Percentiles rank a stretch among this genome's conserved stretches.
phyloP scores from a whole-genome alignment of 306 rosid species.

The Gastrolobium bilobum region DNA sequence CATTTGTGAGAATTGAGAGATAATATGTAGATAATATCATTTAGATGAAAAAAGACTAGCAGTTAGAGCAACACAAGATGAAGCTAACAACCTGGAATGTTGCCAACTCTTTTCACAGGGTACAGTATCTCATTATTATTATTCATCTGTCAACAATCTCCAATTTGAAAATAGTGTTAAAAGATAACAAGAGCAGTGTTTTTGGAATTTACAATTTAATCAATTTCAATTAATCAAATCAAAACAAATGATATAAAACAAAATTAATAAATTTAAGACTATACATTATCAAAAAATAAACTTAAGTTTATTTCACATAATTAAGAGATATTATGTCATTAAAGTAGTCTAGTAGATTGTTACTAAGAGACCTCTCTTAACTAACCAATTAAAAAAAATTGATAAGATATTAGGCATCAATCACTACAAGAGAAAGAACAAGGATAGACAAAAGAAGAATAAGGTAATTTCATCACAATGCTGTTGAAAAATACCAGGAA shows the following conservation, averaged over 20 bases:
- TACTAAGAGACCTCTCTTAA: background rate
- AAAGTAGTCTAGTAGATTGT: slow-evolving; percentile 5
- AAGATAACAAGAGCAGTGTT: background rate
- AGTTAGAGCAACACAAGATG: slow-evolving; percentile 35
- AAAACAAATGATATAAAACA: background rate
- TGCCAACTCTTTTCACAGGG: slow-evolving; percentile 74
- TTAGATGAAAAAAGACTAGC: background rate
- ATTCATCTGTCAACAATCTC: slow-evolving; percentile 73
- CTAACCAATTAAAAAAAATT: background rate
- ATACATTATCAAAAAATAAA: background rate
- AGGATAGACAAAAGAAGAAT: background rate
- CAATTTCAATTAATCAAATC: background rate
- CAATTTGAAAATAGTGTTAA: slow-evolving; percentile 36
- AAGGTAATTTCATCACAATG: background rate
- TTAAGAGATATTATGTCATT: background rate
- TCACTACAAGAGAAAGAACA: background rate
- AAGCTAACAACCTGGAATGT: slow-evolving; percentile 78
- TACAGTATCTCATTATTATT: slow-evolving; percentile 60
- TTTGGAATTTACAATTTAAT: slow-evolving; percentile 8
- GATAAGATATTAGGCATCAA: background rate
- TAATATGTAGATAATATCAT: background rate
- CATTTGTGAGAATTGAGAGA: background rate
- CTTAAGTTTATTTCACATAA: background rate
- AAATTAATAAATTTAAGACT: background rate
- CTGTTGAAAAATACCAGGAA: background rate